phyloP scores from a whole-genome alignment of 306 rosid genomes.

The Purshia tridentata region DNA sequence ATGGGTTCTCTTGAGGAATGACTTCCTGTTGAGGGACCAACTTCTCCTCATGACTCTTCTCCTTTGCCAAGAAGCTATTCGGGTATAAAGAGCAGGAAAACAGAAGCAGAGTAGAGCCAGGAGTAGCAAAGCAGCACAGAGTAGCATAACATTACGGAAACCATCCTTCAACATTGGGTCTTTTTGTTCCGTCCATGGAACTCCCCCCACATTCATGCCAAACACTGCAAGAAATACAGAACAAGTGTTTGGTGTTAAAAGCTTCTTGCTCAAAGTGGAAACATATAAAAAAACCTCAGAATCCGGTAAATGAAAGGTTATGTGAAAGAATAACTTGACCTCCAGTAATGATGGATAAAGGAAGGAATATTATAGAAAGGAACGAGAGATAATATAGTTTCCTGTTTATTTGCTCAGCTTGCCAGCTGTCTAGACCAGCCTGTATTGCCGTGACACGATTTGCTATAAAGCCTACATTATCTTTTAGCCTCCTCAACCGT shows the following conservation, averaged over 20 bases:
- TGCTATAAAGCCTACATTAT: conserved; percentile 90
- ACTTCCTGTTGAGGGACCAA: conserved; percentile 82
- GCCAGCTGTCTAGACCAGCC: conserved; percentile 96
- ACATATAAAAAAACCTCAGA: not conserved
- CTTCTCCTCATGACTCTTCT: conserved; percentile 40
- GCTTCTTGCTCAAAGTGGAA: not conserved
- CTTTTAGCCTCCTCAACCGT: conserved; percentile 78
- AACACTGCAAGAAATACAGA: conserved; percentile 56
- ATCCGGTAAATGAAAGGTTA: conserved; percentile 2
- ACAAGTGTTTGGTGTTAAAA: not conserved
- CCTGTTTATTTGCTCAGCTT: conserved; percentile 86
- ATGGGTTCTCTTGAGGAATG: conserved; percentile 56
- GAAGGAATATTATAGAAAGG: conserved; percentile 89
- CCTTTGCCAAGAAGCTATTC: conserved; percentile 56
- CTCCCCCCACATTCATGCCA: conserved; percentile 98
- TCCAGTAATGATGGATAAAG: conserved; percentile 85
- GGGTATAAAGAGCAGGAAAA: conserved; percentile 65
- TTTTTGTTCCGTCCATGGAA: conserved; percentile 89
- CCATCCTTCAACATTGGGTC: conserved; percentile 57
- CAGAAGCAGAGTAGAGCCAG: conserved; percentile 74
- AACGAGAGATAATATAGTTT: conserved; percentile 88
- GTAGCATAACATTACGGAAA: conserved; percentile 78
- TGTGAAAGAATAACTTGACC: conserved; percentile 36
- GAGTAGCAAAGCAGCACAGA: conserved; percentile 57
- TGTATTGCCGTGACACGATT: conserved; percentile 88